Percentiles rank a stretch among this genome's conserved stretches.
Evolutionary conservation across 805 yeast genomes (phyloP).

Genomic region (Sugiyamaella boreocaroliniensis): DNA sequence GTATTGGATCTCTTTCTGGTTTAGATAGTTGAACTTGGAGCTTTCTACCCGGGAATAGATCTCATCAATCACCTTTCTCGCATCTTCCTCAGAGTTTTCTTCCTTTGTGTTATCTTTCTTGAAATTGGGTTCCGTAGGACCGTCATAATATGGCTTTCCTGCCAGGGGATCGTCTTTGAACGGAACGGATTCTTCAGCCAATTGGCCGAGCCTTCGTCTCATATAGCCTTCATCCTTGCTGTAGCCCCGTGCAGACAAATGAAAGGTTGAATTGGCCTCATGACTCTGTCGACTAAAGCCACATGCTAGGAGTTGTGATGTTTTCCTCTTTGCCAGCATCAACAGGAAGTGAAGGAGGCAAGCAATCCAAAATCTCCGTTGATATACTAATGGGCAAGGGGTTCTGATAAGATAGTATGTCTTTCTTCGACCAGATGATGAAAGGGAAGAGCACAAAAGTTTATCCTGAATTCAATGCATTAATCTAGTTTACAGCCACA

Average conservation of each 20-base stretch:
- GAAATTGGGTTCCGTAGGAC: too few relatives aligned
- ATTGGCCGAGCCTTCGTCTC: conserved; percentile 34
- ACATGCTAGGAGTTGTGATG: too few relatives aligned
- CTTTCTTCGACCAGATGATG: too few relatives aligned
- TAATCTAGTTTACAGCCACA: background rate
- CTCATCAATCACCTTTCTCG: conserved; percentile 7
- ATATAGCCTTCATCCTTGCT: conserved; percentile 24
- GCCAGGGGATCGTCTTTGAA: conserved; percentile 32
- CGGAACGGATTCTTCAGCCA: conserved; percentile 39
- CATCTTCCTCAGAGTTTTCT: background rate
- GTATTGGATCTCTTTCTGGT: conserved; percentile 38
- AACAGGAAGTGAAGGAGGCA: background rate
- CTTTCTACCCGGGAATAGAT: conserved; percentile 21
- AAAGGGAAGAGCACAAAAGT: too few relatives aligned
- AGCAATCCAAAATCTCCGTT: background rate
- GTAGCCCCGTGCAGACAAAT: background rate
- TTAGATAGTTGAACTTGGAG: conserved; percentile 31
- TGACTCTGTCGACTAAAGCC: background rate
- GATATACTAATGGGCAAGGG: background rate
- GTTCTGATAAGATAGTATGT: background rate
- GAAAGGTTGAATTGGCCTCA: too few relatives aligned
- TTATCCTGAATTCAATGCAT: too few relatives aligned
- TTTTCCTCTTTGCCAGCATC: background rate
- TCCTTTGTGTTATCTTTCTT: too few relatives aligned
- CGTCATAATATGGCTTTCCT: conserved; percentile 20